A percentile compares a stretch with the other conserved stretches of the same genome.
phyloP scores from a whole-genome alignment of 768 basidiomycete genomes.

The Podaxis sp. region DNA sequence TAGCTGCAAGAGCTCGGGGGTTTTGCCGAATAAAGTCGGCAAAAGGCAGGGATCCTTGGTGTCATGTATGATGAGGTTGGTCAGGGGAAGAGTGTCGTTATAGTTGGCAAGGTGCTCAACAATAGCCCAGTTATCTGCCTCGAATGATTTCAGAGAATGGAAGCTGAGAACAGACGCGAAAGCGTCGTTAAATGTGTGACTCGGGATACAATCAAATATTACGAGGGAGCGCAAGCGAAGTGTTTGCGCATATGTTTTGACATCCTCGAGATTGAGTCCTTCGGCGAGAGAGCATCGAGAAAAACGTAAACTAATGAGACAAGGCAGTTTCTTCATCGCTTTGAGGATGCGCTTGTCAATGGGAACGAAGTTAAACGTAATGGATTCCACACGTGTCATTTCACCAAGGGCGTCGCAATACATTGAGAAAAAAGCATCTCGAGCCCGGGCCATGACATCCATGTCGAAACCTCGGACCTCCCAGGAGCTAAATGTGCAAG shows the following conservation, averaged over 20 bases:
- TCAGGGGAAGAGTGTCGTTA: neutral
- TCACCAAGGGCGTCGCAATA: conserved; percentile 10
- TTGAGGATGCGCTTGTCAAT: conserved; percentile 1
- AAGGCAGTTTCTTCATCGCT: neutral
- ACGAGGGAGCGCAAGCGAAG: neutral
- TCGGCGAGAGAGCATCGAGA: neutral
- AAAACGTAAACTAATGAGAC: neutral
- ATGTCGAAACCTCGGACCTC: neutral
- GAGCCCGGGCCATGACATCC: neutral
- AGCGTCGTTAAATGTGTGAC: neutral
- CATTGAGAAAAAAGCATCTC: conserved; percentile 10
- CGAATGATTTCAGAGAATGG: neutral
- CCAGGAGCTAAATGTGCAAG: conserved; percentile 17
- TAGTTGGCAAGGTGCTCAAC: neutral
- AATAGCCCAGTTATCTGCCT: conserved; percentile 1
- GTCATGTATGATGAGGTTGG: neutral
- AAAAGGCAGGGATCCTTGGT: neutral
- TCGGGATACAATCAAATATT: neutral
- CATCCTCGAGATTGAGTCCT: neutral
- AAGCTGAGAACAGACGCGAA: neutral
- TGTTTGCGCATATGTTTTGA: neutral
- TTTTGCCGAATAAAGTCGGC: neutral
- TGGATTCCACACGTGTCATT: neutral
- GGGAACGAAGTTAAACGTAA: neutral
- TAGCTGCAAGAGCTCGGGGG: neutral